phyloP scores from a whole-genome alignment of 2,329 filamentous ascomycete species.

The Metarhizium sp. region DNA sequence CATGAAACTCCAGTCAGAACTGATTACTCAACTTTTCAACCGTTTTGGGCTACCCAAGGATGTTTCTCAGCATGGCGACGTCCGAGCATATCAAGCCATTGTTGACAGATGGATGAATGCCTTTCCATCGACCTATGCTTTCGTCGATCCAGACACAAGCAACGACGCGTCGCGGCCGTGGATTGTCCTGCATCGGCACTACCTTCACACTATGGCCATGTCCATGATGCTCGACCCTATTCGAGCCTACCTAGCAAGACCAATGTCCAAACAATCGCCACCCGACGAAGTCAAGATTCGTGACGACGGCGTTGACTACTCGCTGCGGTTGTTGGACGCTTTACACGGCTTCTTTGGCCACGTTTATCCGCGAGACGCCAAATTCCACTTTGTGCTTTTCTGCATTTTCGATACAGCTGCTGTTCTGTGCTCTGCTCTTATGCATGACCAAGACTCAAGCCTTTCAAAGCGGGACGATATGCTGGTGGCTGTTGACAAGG shows the following conservation, averaged over 20 bases:
- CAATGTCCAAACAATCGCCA: slow-evolving; percentile 16
- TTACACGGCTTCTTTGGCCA: slow-evolving; percentile 32
- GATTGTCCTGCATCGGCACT: slow-evolving; percentile 34
- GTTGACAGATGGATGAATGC: slow-evolving; percentile 32
- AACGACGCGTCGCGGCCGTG: slow-evolving; percentile 31
- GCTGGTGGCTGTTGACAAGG: slow-evolving; percentile 26
- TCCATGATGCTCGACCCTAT: slow-evolving; percentile 36
- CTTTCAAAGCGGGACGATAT: slow-evolving; percentile 32
- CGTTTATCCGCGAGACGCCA: slow-evolving; percentile 34
- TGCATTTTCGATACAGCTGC: slow-evolving; percentile 42
- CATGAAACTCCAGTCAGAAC: slow-evolving; percentile 26
- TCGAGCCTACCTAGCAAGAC: slow-evolving; percentile 33
- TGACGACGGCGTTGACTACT: slow-evolving; percentile 31
- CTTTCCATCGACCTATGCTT: slow-evolving; percentile 30
- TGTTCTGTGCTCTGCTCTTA: slow-evolving; percentile 38
- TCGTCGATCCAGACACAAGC: slow-evolving; percentile 29
- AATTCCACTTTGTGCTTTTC: slow-evolving; percentile 40
- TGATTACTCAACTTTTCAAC: slow-evolving; percentile 20
- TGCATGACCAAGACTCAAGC: slow-evolving; percentile 34
- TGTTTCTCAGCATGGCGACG: slow-evolving; percentile 18
- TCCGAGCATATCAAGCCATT: slow-evolving; percentile 21
- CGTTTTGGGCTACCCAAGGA: slow-evolving; percentile 22
- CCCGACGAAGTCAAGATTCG: slow-evolving; percentile 27
- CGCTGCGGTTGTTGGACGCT: slow-evolving; percentile 30
- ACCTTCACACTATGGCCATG: slow-evolving; percentile 34